phyloP scores from a whole-genome alignment of 2,329 filamentous ascomycete genomes.

The Trichoderma lentiforme region DNA sequence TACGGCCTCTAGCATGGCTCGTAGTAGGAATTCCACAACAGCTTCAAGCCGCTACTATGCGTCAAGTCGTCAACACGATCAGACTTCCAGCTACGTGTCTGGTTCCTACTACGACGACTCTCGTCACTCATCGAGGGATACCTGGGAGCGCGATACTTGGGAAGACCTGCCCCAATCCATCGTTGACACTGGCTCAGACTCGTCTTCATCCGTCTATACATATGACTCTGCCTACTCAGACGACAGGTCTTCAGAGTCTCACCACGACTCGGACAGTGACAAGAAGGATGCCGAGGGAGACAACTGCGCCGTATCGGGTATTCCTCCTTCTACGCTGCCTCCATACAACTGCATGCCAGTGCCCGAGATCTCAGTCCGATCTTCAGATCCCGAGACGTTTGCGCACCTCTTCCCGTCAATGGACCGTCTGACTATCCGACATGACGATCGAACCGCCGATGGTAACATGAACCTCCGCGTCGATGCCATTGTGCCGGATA shows the following conservation, averaged over 20 bases:
- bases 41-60: conserved; percentile 15
- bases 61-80: conserved; percentile 15
- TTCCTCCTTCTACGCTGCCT: conserved; percentile 50
- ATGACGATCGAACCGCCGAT: conserved; percentile 86
- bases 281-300: conserved; percentile 21
- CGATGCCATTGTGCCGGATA: conserved; percentile 66
- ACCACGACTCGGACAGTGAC: conserved; percentile 29
- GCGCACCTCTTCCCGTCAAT: conserved; percentile 81
- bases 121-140: conserved; percentile 16
- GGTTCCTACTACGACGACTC: conserved; percentile 17
- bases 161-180: conserved; percentile 17
- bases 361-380: conserved; percentile 55
- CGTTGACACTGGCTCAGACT: conserved; percentile 22
- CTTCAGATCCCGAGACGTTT: conserved; percentile 80
- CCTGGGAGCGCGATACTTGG: conserved; percentile 20
- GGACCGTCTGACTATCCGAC: conserved; percentile 75
- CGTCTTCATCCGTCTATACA: conserved; percentile 65
- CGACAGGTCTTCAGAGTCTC: conserved; percentile 19
- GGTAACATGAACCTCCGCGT: conserved; percentile 96
- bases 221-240: conserved; percentile 67
- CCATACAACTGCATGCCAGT: conserved; percentile 60
- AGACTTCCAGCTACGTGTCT: conserved; percentile 15
- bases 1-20: conserved; percentile 17
- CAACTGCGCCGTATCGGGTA: conserved; percentile 33
- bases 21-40: conserved; percentile 13